phyloP scores from a whole-genome alignment of 2,329 filamentous ascomycete species.

The Aspergillus amoenus region DNA sequence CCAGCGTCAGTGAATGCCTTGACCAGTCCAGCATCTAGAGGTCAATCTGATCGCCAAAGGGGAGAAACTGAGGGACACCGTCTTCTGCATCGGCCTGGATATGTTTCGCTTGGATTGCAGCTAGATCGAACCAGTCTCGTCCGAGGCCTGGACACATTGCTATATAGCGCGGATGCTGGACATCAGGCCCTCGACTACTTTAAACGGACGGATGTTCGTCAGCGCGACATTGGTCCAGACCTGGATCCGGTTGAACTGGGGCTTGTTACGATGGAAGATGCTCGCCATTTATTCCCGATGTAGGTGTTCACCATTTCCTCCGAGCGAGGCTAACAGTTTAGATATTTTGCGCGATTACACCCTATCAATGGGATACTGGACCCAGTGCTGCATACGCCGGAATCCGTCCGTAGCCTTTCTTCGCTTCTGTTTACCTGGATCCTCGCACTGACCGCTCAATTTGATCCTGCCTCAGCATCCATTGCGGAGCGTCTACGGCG shows the following conservation, averaged over 20 bases:
- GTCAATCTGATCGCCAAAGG: not conserved
- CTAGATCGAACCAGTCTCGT: constrained; percentile 20
- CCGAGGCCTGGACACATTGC: constrained; percentile 21
- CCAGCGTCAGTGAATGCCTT: not conserved
- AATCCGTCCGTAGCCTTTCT: constrained; percentile 27
- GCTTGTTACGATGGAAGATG: constrained; percentile 30
- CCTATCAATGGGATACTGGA: constrained; percentile 33
- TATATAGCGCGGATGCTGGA: not conserved
- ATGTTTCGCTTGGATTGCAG: constrained; percentile 26
- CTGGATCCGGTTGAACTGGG: constrained; percentile 30
- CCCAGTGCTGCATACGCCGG: constrained; percentile 27
- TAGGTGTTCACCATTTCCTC: constrained; percentile 9
- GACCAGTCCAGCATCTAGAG: not conserved
- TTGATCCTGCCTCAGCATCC: constrained; percentile 20
- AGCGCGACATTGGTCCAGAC: constrained; percentile 27
- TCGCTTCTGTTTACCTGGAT: constrained; percentile 34
- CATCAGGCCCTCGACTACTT: constrained; percentile 22
- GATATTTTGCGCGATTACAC: constrained; percentile 29
- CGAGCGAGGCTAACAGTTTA: not conserved
- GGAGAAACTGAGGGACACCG: not conserved
- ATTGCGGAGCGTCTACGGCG: constrained; percentile 26
- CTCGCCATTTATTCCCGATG: constrained; percentile 26
- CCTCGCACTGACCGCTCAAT: constrained; percentile 30
- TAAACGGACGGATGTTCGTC: constrained; percentile 8
- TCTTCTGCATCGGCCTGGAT: constrained; percentile 20